Percentiles rank a stretch among this genome's conserved stretches.
These are phyloP conservation scores for Sungouiella thailandica DNA, from an alignment of 805 yeast species.

Conservation along the genomic window DNA sequence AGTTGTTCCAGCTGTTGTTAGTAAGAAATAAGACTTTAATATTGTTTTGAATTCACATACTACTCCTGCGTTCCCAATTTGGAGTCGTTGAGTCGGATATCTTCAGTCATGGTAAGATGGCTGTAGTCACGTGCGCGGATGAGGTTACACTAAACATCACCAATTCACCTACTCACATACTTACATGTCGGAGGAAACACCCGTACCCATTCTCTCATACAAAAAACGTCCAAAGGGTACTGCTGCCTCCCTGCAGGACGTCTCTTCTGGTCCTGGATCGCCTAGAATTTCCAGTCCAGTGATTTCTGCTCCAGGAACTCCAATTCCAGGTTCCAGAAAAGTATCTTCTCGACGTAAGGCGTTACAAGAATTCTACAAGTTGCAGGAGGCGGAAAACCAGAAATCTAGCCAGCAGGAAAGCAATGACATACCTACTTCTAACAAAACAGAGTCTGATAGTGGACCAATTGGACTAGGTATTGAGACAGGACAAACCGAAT, in stretches of 20 bases:
- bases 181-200: constrained; percentile 1
- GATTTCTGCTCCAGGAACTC: constrained; percentile 3
- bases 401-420: background rate
- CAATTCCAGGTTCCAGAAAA: constrained; percentile 19
- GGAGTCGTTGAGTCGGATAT: constrained; percentile 60
- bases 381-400: constrained; percentile 18
- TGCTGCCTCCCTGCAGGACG: too few species aligned
- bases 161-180: background rate
- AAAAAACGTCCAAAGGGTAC: constrained; percentile 20
- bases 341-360: constrained; percentile 38
- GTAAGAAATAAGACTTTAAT: constrained; percentile 7
- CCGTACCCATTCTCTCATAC: constrained; percentile 23
- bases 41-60: constrained; percentile 29
- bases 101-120: constrained; percentile 10
- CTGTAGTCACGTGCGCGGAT: background rate
- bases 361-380: constrained; percentile 37
- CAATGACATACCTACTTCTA: too few species aligned
- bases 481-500: background rate
- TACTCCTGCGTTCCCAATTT: constrained; percentile 83
- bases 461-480: background rate
- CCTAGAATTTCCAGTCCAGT: background rate
- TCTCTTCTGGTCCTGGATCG: too few species aligned
- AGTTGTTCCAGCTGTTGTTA: constrained; percentile 71
- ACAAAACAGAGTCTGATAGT: background rate
- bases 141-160: too few species aligned